Percentiles rank a stretch among this genome's conserved stretches.
Conservation (phyloP, 2,329 filamentous ascomycete genomes). For the Byssoonygena ceratinophila region DNA sequence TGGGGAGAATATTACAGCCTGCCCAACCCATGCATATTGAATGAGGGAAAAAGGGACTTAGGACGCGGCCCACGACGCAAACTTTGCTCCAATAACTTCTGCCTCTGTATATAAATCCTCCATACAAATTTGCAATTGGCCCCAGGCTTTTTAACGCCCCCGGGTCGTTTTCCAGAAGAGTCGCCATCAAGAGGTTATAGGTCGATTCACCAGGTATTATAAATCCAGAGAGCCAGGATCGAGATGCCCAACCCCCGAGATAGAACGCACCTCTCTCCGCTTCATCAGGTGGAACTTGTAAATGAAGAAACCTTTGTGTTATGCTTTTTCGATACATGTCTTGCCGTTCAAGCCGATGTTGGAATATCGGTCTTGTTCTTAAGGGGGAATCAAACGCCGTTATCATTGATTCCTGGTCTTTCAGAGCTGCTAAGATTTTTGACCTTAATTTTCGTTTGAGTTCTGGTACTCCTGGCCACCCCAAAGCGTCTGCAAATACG, state of each 20-base stretch:
- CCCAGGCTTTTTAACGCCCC: slow-evolving; percentile 41
- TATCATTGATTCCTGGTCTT: slow-evolving; percentile 7
- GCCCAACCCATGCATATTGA: slow-evolving; percentile 49
- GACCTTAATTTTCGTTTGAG: slow-evolving; percentile 30
- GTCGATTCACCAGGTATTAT: slow-evolving; percentile 46
- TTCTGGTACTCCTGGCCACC: slow-evolving; percentile 39
- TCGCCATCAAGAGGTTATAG: slow-evolving; percentile 46
- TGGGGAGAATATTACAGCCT: slow-evolving; percentile 33
- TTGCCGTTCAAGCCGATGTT: slow-evolving; percentile 15
- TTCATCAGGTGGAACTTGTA: slow-evolving; percentile 17
- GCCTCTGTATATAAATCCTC: slow-evolving; percentile 43
- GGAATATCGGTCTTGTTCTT: neutral
- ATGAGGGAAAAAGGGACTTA: slow-evolving; percentile 38
- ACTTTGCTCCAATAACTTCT: slow-evolving; percentile 49
- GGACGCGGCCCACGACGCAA: slow-evolving; percentile 45
- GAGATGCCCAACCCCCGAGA: slow-evolving; percentile 45
- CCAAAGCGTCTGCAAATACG: slow-evolving; percentile 41
- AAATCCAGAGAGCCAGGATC: slow-evolving; percentile 46
- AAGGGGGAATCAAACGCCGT: slow-evolving; percentile 14
- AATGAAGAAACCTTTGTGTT: slow-evolving; percentile 24
- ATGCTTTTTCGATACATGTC: slow-evolving; percentile 26
- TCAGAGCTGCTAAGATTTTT: slow-evolving; percentile 25
- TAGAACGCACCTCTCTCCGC: slow-evolving; percentile 20
- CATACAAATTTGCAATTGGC: slow-evolving; percentile 43
- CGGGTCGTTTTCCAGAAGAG: slow-evolving; percentile 46